These are phyloP conservation scores for Penicillium dipodomyicola DNA, from an alignment of 495 filamentous ascomycete species.

Conservation along the genomic window DNA sequence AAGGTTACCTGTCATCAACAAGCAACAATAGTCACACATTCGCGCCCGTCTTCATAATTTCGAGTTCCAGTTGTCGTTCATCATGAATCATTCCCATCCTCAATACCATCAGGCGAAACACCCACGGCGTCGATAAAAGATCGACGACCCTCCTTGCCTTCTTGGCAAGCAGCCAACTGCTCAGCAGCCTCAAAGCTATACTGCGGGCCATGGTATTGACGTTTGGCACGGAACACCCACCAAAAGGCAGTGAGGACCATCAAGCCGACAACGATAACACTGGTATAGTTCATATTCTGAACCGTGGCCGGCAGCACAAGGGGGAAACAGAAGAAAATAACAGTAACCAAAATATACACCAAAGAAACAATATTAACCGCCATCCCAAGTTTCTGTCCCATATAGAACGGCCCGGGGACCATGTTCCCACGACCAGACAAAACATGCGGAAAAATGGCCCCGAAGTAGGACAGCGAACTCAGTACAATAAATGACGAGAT, in stretches of 20 bases:
- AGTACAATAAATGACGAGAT: slow-evolving; percentile 74
- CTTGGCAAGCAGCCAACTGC: slow-evolving; percentile 25
- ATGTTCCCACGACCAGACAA: slow-evolving; percentile 61
- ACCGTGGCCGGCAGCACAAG: slow-evolving; percentile 50
- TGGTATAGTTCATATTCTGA: slow-evolving; percentile 68
- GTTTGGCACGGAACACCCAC: slow-evolving; percentile 31
- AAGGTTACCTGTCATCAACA: slow-evolving; percentile 1
- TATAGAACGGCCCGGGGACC: slow-evolving; percentile 64
- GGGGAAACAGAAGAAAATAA: slow-evolving; percentile 73
- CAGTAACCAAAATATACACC: slow-evolving; percentile 62
- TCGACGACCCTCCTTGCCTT: slow-evolving; percentile 25
- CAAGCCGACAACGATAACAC: slow-evolving; percentile 58
- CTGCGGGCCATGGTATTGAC: slow-evolving; percentile 32
- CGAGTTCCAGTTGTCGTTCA: not conserved
- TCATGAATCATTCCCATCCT: slow-evolving; percentile 14
- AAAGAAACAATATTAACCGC: slow-evolving; percentile 54
- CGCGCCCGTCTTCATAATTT: not conserved
- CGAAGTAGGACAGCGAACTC: slow-evolving; percentile 66
- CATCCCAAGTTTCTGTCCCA: slow-evolving; percentile 56
- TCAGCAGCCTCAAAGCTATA: slow-evolving; percentile 36
- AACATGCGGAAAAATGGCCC: slow-evolving; percentile 68
- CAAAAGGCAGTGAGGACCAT: slow-evolving; percentile 37
- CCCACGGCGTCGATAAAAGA: slow-evolving; percentile 26
- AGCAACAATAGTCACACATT: not conserved
- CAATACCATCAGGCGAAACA: slow-evolving; percentile 6